Evolutionary conservation across 768 basidiomycete genomes (phyloP).

Genomic region (Lentinus tigrinus): DNA sequence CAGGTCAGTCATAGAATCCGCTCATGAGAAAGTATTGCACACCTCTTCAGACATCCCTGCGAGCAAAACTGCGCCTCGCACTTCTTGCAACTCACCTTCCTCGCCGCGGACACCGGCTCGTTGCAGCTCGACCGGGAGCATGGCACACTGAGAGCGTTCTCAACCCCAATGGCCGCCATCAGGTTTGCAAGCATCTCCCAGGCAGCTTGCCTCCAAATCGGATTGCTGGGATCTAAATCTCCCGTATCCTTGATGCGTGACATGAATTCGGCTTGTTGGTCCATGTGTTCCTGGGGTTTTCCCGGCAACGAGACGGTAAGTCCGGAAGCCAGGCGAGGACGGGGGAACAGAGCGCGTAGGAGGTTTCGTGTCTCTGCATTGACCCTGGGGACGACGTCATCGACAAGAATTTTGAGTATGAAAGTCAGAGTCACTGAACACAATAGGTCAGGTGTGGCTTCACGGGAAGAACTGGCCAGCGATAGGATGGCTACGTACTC

Average conservation of each 20-base stretch:
- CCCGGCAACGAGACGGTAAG: not conserved
- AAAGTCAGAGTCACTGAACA: not conserved
- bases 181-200: slow-evolving; percentile 1
- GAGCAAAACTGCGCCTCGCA: not conserved
- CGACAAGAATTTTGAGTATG: not conserved
- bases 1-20: no score
- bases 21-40: not conserved
- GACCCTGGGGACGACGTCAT: not conserved
- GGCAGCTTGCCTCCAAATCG: slow-evolving; percentile 1
- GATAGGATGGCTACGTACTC: not conserved
- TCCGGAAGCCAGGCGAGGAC: not conserved
- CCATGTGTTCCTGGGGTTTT: no score
- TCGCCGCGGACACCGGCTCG: no score
- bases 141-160: no score
- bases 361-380: not conserved
- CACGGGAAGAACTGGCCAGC: no score
- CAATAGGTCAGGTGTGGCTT: not conserved
- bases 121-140: no score
- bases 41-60: not conserved
- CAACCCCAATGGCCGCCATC: not conserved
- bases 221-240: not conserved
- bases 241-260: not conserved
- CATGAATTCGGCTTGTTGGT: no score
- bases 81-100: no score
- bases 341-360: not conserved